Conservation (phyloP, 805 yeast genomes). For the Pichia exigua region DNA sequence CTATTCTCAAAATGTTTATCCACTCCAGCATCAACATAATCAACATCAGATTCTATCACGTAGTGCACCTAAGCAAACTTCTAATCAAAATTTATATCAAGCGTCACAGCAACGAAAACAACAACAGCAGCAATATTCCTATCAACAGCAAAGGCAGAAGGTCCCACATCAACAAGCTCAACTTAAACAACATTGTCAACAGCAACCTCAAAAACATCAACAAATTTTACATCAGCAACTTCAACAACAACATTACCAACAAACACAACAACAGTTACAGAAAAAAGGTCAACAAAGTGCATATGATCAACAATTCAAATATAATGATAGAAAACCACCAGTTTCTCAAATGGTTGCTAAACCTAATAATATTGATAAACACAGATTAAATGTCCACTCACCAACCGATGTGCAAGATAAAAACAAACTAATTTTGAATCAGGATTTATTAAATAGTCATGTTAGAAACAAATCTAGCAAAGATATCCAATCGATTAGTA, state of each 20-base stretch:
- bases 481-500: neutral
- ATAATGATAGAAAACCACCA: neutral
- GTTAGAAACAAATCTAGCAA: neutral
- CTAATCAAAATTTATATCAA: neutral
- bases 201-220: neutral
- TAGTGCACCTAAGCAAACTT: neutral
- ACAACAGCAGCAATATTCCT: neutral
- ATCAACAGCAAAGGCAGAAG: neutral
- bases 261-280: constrained; percentile 4
- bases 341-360: neutral
- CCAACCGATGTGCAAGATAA: constrained; percentile 1
- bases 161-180: neutral
- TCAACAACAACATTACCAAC: constrained; percentile 1
- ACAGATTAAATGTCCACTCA: neutral
- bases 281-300: constrained; percentile 8
- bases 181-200: constrained; percentile 3
- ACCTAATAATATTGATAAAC: neutral
- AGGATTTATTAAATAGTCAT: neutral
- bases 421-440: neutral
- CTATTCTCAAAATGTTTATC: constrained; percentile 1
- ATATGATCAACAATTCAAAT: neutral
- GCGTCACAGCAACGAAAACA: neutral
- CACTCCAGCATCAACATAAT: neutral
- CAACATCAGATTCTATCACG: neutral
- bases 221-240: neutral